Evolutionary conservation across 306 rosid species (phyloP).

Genomic region (Cucumis hystrix): DNA sequence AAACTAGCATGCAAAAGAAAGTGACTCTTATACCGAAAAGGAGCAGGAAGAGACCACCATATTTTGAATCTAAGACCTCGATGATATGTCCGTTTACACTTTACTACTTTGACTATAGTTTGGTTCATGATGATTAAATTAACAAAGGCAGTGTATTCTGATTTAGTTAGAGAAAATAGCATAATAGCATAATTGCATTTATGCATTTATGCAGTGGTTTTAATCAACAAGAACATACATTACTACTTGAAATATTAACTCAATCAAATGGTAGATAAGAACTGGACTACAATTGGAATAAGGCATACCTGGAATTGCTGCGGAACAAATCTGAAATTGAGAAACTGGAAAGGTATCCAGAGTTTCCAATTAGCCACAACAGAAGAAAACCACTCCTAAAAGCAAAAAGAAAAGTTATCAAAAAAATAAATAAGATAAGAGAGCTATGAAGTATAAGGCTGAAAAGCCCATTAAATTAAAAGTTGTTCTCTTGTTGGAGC

Average conservation of each 20-base stretch:
- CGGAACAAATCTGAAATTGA: conserved; percentile 92
- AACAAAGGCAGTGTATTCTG: background rate
- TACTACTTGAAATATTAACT: background rate
- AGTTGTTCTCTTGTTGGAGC: background rate
- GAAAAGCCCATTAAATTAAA: background rate
- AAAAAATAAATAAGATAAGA: conserved; percentile 1
- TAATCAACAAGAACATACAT: background rate
- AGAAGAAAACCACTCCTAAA: conserved; percentile 85
- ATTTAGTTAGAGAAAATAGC: background rate
- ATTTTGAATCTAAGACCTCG: background rate
- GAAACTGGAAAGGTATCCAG: conserved; percentile 96
- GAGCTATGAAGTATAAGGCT: background rate
- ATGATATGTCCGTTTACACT: background rate
- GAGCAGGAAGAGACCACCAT: background rate
- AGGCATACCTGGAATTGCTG: conserved; percentile 84
- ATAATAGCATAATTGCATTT: too few species aligned
- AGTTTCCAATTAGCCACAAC: conserved; percentile 87
- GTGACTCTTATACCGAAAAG: background rate
- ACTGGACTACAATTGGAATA: background rate
- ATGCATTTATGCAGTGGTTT: background rate
- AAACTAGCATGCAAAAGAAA: background rate
- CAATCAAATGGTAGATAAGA: background rate
- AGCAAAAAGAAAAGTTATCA: conserved; percentile 1
- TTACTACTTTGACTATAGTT: background rate
- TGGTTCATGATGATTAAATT: background rate